phyloP scores from a whole-genome alignment of 176 grass and related monocot species.

The Neostapfia colusana region DNA sequence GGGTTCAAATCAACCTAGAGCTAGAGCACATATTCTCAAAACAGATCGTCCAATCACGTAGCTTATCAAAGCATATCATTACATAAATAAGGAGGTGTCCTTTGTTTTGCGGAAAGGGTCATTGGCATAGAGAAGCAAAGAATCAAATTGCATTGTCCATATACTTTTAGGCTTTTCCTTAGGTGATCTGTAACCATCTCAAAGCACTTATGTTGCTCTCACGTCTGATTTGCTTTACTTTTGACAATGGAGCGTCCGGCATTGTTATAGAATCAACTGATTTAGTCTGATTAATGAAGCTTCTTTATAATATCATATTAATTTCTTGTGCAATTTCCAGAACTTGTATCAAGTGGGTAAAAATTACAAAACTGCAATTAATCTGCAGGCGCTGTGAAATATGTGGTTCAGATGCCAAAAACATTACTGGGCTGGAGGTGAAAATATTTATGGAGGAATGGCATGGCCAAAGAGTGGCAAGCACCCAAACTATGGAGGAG shows the following conservation, averaged over 20 bases:
- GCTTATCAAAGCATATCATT: neutral
- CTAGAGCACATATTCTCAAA: neutral
- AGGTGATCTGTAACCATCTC: conserved; percentile 18
- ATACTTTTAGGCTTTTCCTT: conserved; percentile 16
- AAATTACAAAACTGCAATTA: conserved; percentile 17
- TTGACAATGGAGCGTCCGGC: neutral
- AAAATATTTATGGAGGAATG: conserved; percentile 64
- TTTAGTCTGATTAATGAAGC: neutral
- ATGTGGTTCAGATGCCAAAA: conserved; percentile 70
- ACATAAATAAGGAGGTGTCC: neutral
- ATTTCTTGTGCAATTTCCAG: neutral
- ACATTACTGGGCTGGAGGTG: conserved; percentile 58
- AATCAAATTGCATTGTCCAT: neutral
- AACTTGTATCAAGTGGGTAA: conserved; percentile 5
- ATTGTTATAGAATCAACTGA: neutral
- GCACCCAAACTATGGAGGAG: conserved; percentile 5
- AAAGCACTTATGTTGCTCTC: conserved; percentile 19
- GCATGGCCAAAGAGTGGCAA: conserved; percentile 48
- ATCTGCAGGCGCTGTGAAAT: conserved; percentile 62
- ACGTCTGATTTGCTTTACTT: conserved; percentile 16
- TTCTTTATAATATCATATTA: neutral
- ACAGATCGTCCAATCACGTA: neutral
- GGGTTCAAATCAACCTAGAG: neutral
- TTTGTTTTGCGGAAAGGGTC: neutral
- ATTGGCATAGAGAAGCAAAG: conserved; percentile 20